Conservation (phyloP, 148 eudicot genomes). For the Diospyros kaki region DNA sequence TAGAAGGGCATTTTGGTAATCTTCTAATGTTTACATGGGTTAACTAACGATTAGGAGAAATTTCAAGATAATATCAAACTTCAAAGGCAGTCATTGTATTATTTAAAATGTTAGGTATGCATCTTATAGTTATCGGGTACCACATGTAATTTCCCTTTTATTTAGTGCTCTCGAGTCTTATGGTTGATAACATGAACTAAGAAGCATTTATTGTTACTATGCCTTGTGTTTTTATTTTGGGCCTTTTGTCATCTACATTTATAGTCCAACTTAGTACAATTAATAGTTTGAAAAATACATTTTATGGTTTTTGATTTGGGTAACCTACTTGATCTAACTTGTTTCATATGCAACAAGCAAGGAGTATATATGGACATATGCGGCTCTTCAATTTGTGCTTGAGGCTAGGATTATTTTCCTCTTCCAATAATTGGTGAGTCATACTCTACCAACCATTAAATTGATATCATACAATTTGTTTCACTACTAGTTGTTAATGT, state of each 20-base stretch:
- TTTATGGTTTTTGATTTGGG: neutral
- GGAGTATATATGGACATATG: constrained; percentile 85
- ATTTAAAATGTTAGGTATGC: too few species aligned
- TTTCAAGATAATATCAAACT: too few species aligned
- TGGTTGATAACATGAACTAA: constrained; percentile 59
- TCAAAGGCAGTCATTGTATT: too few species aligned
- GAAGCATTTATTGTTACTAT: constrained; percentile 71
- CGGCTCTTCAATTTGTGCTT: constrained; percentile 86
- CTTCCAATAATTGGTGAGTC: constrained; percentile 62
- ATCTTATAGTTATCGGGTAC: too few species aligned
- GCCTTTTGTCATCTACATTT: constrained; percentile 58
- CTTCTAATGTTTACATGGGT: too few species aligned
- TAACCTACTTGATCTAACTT: neutral
- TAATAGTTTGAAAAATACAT: neutral
- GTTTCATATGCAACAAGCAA: constrained; percentile 54
- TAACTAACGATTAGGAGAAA: too few species aligned
- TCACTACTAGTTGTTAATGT: neutral
- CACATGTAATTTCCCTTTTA: neutral
- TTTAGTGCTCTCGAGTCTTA: constrained; percentile 5
- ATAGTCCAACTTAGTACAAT: constrained; percentile 68
- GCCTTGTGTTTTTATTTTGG: constrained; percentile 73
- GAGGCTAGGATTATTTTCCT: constrained; percentile 58
- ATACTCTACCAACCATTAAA: neutral
- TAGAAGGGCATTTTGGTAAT: too few species aligned
- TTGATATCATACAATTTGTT: neutral